Conservation (phyloP, 176 grass and related monocot species). For the Secale cereale region DNA sequence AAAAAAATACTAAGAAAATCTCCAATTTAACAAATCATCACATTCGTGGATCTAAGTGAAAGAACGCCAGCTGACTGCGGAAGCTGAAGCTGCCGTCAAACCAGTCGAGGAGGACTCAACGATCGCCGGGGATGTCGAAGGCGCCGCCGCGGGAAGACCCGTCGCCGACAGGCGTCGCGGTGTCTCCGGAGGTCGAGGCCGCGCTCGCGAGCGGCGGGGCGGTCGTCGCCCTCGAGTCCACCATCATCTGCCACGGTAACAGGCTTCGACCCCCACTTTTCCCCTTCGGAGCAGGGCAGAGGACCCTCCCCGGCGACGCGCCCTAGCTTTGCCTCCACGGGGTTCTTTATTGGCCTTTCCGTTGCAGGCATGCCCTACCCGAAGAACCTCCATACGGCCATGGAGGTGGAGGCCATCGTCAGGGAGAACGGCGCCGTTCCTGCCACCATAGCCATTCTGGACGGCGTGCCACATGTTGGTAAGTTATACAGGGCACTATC, state of each 20-base stretch:
- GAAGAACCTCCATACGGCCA: conserved; percentile 72
- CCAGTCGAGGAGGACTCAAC: neutral
- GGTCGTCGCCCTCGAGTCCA: conserved; percentile 87
- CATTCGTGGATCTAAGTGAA: too few relatives aligned
- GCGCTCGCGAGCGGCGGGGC: conserved; percentile 51
- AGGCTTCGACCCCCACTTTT: neutral
- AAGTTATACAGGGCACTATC: neutral
- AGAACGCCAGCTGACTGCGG: neutral
- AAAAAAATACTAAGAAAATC: too few relatives aligned
- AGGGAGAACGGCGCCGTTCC: conserved; percentile 68
- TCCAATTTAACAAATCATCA: too few relatives aligned
- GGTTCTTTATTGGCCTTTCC: neutral
- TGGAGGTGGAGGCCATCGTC: conserved; percentile 82
- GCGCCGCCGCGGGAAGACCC: neutral
- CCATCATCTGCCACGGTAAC: conserved; percentile 90
- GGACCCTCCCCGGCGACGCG: neutral
- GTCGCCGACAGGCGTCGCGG: conserved; percentile 13
- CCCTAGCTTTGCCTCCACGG: neutral
- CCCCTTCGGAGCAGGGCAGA: neutral
- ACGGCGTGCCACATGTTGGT: conserved; percentile 74
- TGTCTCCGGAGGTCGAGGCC: conserved; percentile 62
- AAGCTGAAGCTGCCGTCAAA: neutral
- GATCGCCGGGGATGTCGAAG: neutral
- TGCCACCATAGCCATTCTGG: conserved; percentile 89
- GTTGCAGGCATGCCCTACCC: conserved; percentile 87